Conservation (phyloP, 2,329 filamentous ascomycete species). For the Penicillium aurantiogriseum region DNA sequence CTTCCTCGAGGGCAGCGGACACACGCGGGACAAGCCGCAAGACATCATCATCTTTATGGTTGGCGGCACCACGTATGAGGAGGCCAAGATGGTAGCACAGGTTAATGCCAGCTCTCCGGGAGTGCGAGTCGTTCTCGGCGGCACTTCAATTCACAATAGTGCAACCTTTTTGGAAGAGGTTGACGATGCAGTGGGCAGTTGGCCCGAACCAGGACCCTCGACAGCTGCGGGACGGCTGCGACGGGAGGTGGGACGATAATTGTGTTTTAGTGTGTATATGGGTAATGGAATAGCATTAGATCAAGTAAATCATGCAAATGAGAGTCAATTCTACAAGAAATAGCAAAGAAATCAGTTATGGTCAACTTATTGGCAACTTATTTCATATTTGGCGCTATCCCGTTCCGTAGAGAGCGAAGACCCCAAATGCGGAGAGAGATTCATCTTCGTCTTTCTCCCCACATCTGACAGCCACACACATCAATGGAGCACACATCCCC, state of each 20-base stretch:
- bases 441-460: constrained; percentile 7
- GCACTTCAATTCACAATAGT: constrained; percentile 85
- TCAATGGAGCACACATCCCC: constrained; percentile 22
- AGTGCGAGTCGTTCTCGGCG: constrained; percentile 82
- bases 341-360: background rate
- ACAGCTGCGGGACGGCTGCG: constrained; percentile 62
- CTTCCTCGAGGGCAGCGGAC: constrained; percentile 83
- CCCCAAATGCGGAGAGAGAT: constrained; percentile 29
- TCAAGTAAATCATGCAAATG: background rate
- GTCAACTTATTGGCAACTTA: background rate
- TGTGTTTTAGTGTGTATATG: background rate
- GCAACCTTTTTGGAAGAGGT: constrained; percentile 86
- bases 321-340: background rate
- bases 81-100: constrained; percentile 92
- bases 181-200: constrained; percentile 79
- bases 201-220: constrained; percentile 69
- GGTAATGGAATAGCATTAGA: background rate
- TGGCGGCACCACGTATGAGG: constrained; percentile 91
- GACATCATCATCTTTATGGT: constrained; percentile 95
- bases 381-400: background rate
- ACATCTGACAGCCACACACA: background rate
- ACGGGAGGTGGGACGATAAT: constrained; percentile 57
- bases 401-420: background rate
- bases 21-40: constrained; percentile 91
- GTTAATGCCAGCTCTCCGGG: constrained; percentile 90